Conservation (phyloP, 495 filamentous ascomycete genomes). For the Apodospora peruviana region DNA sequence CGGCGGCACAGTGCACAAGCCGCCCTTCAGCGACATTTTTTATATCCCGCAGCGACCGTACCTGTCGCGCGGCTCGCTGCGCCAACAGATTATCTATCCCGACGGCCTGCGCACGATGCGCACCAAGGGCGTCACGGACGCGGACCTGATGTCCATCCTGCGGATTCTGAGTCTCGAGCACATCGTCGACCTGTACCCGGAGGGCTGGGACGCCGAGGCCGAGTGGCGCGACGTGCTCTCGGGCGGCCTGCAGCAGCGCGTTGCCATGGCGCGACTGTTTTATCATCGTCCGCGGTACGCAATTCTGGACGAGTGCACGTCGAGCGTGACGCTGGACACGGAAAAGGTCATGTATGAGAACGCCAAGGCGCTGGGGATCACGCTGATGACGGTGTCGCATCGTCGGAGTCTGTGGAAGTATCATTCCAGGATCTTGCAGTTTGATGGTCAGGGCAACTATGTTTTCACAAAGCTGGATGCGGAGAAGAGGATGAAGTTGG, state of each 20-base stretch:
- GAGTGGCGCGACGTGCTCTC: slow-evolving; percentile 94
- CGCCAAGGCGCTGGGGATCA: slow-evolving; percentile 84
- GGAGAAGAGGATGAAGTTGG: slow-evolving; percentile 73
- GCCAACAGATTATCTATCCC: slow-evolving; percentile 95
- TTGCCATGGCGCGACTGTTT: slow-evolving; percentile 94
- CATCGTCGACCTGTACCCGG: slow-evolving; percentile 70
- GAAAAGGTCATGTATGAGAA: slow-evolving; percentile 96
- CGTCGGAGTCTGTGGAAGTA: slow-evolving; percentile 92
- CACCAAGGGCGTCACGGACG: slow-evolving; percentile 74
- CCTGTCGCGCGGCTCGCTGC: slow-evolving; percentile 76
- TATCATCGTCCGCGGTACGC: slow-evolving; percentile 91
- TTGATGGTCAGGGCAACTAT: slow-evolving; percentile 88
- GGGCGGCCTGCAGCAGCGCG: slow-evolving; percentile 89
- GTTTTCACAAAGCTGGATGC: slow-evolving; percentile 90
- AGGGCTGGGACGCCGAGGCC: slow-evolving; percentile 88
- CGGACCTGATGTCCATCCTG: slow-evolving; percentile 71
- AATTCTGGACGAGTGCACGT: slow-evolving; percentile 96
- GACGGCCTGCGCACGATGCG: slow-evolving; percentile 85
- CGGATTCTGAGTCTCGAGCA: slow-evolving; percentile 73
- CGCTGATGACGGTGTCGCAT: slow-evolving; percentile 93
- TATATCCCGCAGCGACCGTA: slow-evolving; percentile 98
- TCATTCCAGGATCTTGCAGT: slow-evolving; percentile 87
- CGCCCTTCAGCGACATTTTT: slow-evolving; percentile 85
- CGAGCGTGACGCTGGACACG: slow-evolving; percentile 84
- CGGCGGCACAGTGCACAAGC: slow-evolving; percentile 86